Percentiles rank a stretch among this genome's conserved stretches.
phyloP scores from a whole-genome alignment of 331 rosid genomes.

The Acacia concinna region DNA sequence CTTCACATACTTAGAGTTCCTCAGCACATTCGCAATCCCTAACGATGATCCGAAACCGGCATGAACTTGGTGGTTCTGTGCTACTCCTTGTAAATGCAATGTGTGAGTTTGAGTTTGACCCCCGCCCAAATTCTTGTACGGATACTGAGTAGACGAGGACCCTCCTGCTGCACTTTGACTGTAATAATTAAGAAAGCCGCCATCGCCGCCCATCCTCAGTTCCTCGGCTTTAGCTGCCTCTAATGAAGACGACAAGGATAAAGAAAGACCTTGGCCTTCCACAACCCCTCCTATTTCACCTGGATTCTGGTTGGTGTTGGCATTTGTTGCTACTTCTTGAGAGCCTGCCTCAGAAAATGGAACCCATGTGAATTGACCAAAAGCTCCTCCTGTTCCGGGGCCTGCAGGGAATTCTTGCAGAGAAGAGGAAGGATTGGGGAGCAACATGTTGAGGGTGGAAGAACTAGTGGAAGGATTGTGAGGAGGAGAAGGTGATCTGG shows the following conservation, averaged over 20 bases:
- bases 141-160: conserved; percentile 41
- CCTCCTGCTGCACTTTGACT: too few relatives aligned
- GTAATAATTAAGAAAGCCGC: conserved; percentile 48
- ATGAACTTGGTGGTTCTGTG: conserved; percentile 48
- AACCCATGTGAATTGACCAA: conserved; percentile 79
- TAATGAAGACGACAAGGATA: conserved; percentile 68
- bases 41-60: conserved; percentile 65
- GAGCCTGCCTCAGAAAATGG: conserved; percentile 28
- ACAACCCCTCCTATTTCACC: conserved; percentile 44
- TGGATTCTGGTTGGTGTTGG: conserved; percentile 10
- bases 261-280: conserved; percentile 80
- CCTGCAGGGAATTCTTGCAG: conserved; percentile 46
- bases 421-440: conserved; percentile 63
- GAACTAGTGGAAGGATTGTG: conserved; percentile 27
- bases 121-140: conserved; percentile 47
- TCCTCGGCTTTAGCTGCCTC: conserved; percentile 82
- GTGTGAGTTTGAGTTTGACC: conserved; percentile 25
- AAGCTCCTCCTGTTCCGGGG: conserved; percentile 43
- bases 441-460: conserved; percentile 83
- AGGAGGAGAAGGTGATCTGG: conserved; percentile 70
- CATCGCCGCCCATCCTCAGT: conserved; percentile 53
- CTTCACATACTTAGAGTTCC: conserved; percentile 84
- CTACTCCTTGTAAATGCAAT: conserved; percentile 56
- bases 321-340: conserved; percentile 32
- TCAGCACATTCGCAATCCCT: conserved; percentile 68